These are phyloP conservation scores for Epichloe gansuensis DNA, from an alignment of 2,329 filamentous ascomycete species.

Conservation along the genomic window DNA sequence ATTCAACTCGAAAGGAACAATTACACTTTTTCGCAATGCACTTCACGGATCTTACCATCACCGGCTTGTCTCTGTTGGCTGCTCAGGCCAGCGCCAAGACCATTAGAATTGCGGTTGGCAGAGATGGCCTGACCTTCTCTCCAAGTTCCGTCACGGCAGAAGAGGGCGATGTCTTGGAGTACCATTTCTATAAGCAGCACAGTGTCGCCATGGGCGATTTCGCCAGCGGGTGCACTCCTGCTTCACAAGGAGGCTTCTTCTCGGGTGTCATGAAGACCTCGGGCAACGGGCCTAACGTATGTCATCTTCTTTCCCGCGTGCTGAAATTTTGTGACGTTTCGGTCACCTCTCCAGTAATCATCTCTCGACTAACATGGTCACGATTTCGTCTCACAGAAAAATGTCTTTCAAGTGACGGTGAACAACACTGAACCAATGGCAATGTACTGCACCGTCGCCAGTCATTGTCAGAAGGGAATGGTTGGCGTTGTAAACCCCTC, in stretches of 20 bases:
- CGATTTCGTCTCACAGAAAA: constrained; percentile 1
- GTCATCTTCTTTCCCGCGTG: background rate
- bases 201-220: constrained; percentile 33
- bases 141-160: constrained; percentile 21
- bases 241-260: constrained; percentile 5
- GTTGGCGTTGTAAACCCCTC: constrained; percentile 18
- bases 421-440: constrained; percentile 18
- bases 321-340: background rate
- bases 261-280: constrained; percentile 7
- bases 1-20: too few species aligned
- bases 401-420: constrained; percentile 14
- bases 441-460: constrained; percentile 17
- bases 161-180: constrained; percentile 35
- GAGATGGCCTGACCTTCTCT: constrained; percentile 27
- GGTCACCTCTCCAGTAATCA: background rate
- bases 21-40: constrained; percentile 6
- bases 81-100: constrained; percentile 14
- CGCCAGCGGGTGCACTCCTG: constrained; percentile 33
- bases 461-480: constrained; percentile 20
- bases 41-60: constrained; percentile 6
- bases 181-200: constrained; percentile 36
- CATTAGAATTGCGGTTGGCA: constrained; percentile 28
- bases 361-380: constrained; percentile 3
- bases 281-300: background rate
- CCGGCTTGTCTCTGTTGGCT: constrained; percentile 8